phyloP scores from a whole-genome alignment of 306 rosid genomes.

The Acacia confusa region DNA sequence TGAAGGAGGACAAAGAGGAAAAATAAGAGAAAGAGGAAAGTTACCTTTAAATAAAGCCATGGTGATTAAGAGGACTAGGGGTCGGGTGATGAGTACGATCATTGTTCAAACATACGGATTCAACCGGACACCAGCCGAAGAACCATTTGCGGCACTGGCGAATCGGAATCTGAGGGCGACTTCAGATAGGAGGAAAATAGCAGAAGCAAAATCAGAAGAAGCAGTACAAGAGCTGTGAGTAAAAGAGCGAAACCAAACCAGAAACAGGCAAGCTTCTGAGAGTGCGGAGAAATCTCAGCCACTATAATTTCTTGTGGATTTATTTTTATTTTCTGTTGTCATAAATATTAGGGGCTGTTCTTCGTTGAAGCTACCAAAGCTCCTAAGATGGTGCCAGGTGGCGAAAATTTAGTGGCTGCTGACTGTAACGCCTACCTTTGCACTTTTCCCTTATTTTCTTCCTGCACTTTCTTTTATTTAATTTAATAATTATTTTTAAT shows the following conservation, averaged over 20 bases:
- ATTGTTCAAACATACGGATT: slow-evolving; percentile 12
- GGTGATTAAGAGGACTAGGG: slow-evolving; percentile 12
- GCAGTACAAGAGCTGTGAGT: not conserved
- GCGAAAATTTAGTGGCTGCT: slow-evolving; percentile 38
- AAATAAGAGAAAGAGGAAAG: not conserved
- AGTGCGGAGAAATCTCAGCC: slow-evolving; percentile 78
- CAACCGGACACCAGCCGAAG: slow-evolving; percentile 36
- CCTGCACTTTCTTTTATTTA: not conserved
- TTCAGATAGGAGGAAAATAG: slow-evolving; percentile 33
- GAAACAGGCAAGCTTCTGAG: slow-evolving; percentile 25
- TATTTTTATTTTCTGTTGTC: slow-evolving; percentile 29
- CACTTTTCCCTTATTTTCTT: slow-evolving; percentile 51
- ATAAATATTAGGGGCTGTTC: not conserved
- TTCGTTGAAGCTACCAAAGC: slow-evolving; percentile 53
- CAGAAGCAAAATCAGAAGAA: not conserved
- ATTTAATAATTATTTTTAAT: not conserved
- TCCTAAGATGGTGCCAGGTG: slow-evolving; percentile 49
- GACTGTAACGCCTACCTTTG: slow-evolving; percentile 35
- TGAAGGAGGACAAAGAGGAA: slow-evolving; percentile 3
- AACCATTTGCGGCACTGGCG: slow-evolving; percentile 46
- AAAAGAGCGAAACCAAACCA: slow-evolving; percentile 26
- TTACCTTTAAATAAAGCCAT: slow-evolving; percentile 56
- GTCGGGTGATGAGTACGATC: slow-evolving; percentile 25
- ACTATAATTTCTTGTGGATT: slow-evolving; percentile 61
- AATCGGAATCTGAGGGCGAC: slow-evolving; percentile 11